Evolutionary conservation across 441 rosid genomes (phyloP), one percentile per base, ranked within the genome.

Genomic region (Pelargonium australe): DNA sequence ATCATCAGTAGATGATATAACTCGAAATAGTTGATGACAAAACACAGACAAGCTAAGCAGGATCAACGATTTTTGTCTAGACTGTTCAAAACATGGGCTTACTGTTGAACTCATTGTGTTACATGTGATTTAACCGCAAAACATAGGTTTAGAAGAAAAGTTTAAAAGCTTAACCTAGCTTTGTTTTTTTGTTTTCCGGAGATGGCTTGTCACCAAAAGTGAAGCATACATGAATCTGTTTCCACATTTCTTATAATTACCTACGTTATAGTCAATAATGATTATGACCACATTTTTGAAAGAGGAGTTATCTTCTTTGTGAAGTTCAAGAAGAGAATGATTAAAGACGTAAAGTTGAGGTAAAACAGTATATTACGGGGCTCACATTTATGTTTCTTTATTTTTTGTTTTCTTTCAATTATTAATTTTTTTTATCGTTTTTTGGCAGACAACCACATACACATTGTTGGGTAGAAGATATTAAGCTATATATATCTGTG

Each of bases 391-490:
- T 25, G 31, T 25, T 25, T 25, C 31, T 25, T 25, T 25, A 25
- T 25, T 25, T 25, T 25, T 25, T 25, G 31, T 25, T 25, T 25
- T 25, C 31, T 25, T 80, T 81, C 83, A 80, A 78, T 81, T 78
- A 82, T 83, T 85, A 25, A 0, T 25, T 1, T 25, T 25, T 25
- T 25, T 25, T 20, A 25, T 25, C 31, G 95, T 83, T 87, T 81
- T 75, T 81, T 87, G 79, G 84, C 79, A 76, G 78, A 86, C 81
- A 81, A 80, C 83, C 84, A 83, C 88, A 84, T 75, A 81, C 68
- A 73, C 68, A 62, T 65, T 76, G 71, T 12, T 70, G 63, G 44
- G 71, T 37, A 77, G 73, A 75, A 69, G 80, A 77, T 76, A 77
- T 77, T 75, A 71, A 51, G 82, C 74, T 81, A 62, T 85, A 79